Percentiles rank a stretch among this genome's conserved stretches.
phyloP scores from a whole-genome alignment of 495 filamentous ascomycete genomes.

The Polyplosphaeria fusca region DNA sequence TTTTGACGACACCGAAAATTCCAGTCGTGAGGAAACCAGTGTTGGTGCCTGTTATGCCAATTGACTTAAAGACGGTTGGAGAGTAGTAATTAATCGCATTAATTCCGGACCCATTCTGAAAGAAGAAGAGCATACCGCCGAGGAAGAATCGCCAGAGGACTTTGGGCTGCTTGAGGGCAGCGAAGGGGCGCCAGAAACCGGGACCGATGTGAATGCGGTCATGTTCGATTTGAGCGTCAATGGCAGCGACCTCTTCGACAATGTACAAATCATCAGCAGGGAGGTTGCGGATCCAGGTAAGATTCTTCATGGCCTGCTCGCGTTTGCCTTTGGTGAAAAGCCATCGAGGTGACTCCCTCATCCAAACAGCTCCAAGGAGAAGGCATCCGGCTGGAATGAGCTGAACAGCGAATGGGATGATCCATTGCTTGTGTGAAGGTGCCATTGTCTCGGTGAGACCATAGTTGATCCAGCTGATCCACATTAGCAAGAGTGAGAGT shows the following conservation, averaged over 20 bases:
- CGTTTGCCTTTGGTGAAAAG: slow-evolving; percentile 55
- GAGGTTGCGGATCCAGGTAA: slow-evolving; percentile 64
- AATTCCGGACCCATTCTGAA: slow-evolving; percentile 65
- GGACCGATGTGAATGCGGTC: slow-evolving; percentile 54
- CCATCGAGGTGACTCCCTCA: slow-evolving; percentile 64
- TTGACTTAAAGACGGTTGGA: slow-evolving; percentile 34
- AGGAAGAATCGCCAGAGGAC: slow-evolving; percentile 64
- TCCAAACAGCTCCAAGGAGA: slow-evolving; percentile 48
- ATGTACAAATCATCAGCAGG: slow-evolving; percentile 60
- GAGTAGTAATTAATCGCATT: slow-evolving; percentile 47
- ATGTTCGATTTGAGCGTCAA: slow-evolving; percentile 58
- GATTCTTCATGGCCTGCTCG: slow-evolving; percentile 55
- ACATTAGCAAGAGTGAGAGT: no score
- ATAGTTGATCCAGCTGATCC: slow-evolving; percentile 41
- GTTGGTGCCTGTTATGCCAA: slow-evolving; percentile 28
- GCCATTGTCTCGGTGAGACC: slow-evolving; percentile 49
- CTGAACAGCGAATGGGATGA: slow-evolving; percentile 57
- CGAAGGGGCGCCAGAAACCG: slow-evolving; percentile 68
- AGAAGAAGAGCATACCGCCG: slow-evolving; percentile 64
- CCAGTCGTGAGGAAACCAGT: slow-evolving; percentile 34
- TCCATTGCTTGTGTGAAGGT: slow-evolving; percentile 50
- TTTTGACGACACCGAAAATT: slow-evolving; percentile 41
- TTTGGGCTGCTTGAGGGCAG: slow-evolving; percentile 32
- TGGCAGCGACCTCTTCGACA: slow-evolving; percentile 60
- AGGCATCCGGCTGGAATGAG: slow-evolving; percentile 55